phyloP scores from a whole-genome alignment of 441 rosid species.

The Populus hybrid region DNA sequence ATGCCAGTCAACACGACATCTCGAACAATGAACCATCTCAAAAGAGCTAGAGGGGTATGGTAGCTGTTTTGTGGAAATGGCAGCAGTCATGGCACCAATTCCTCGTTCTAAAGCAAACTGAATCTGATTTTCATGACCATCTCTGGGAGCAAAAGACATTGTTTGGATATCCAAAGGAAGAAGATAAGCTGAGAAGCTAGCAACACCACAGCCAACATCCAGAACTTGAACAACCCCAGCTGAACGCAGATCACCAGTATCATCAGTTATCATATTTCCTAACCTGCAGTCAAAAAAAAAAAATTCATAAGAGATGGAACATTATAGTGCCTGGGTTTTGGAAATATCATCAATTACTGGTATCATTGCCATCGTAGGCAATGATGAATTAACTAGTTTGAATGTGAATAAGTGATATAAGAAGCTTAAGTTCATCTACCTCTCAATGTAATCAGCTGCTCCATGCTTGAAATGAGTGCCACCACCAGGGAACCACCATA shows the following conservation, averaged over 20 bases:
- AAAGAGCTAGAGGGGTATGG: constrained; percentile 87
- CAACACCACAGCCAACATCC: constrained; percentile 98
- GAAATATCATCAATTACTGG: not conserved
- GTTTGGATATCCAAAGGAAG: constrained; percentile 79
- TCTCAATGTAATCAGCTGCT: constrained; percentile 83
- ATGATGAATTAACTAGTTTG: not conserved
- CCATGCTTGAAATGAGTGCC: constrained; percentile 99
- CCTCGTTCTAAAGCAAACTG: constrained; percentile 98
- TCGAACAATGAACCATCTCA: constrained; percentile 97
- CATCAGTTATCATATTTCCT: constrained; percentile 75
- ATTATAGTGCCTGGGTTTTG: not conserved
- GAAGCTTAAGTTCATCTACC: constrained; percentile 38
- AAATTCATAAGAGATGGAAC: not conserved
- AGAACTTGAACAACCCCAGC: constrained; percentile 87
- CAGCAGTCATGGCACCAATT: constrained; percentile 83
- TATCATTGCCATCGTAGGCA: not conserved
- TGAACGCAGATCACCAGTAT: constrained; percentile 75
- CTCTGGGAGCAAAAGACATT: constrained; percentile 97
- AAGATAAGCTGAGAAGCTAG: constrained; percentile 95
- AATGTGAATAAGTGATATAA: constrained; percentile 1
- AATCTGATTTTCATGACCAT: constrained; percentile 94
- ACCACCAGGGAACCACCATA: constrained; percentile 99
- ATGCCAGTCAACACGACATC: constrained; percentile 98
- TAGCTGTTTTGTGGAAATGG: constrained; percentile 76
- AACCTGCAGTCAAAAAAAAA: constrained; percentile 43